Conservation (phyloP, 1,284 basidiomycete genomes). For the Moniliella sp. region DNA sequence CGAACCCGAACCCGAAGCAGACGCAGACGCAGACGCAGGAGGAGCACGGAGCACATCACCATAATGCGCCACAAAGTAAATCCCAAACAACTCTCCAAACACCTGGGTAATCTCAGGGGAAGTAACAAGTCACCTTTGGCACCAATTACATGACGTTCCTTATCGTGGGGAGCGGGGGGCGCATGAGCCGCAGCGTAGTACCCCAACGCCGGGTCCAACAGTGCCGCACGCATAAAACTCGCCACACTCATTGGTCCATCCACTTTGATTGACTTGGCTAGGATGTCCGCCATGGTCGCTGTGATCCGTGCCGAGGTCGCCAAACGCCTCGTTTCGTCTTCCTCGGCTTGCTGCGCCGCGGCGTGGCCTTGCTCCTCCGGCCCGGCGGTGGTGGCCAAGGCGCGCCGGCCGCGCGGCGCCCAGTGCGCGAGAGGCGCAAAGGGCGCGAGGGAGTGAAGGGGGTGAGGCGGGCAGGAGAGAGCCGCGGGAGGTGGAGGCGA, state of each 20-base stretch:
- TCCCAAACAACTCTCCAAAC: conserved; percentile 58
- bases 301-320: no score
- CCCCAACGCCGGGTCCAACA: conserved; percentile 27
- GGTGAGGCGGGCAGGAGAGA: no score
- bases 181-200: conserved; percentile 15
- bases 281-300: neutral
- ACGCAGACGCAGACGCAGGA: conserved; percentile 5
- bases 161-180: neutral
- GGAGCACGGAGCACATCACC: conserved; percentile 1
- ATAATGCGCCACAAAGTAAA: conserved; percentile 38
- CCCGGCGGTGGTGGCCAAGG: no score
- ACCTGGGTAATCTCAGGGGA: conserved; percentile 88
- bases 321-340: no score
- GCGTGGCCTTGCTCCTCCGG: no score
- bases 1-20: conserved; percentile 50
- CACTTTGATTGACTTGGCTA: conserved; percentile 3
- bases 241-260: conserved; percentile 26
- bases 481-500: no score
- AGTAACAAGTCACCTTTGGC: conserved; percentile 78
- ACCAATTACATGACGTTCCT: conserved; percentile 50
- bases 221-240: conserved; percentile 28
- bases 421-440: no score
- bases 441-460: no score
- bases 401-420: no score
- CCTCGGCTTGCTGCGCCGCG: no score